phyloP scores from a whole-genome alignment of 495 filamentous ascomycete genomes.

The Letharia columbiana region DNA sequence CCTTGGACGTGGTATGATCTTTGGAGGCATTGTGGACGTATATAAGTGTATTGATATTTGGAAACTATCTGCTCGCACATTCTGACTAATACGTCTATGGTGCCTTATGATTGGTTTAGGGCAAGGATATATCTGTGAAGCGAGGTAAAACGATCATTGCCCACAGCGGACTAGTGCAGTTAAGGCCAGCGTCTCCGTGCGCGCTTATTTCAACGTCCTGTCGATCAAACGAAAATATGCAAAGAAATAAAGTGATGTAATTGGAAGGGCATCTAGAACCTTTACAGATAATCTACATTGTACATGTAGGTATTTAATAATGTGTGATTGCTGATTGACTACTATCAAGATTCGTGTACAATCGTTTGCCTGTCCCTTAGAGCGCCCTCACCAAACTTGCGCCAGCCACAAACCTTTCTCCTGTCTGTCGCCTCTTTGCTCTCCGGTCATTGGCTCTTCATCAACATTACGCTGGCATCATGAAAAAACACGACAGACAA shows the following conservation, averaged over 20 bases:
- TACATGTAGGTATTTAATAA: too few species aligned
- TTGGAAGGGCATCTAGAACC: neutral
- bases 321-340: neutral
- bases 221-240: neutral
- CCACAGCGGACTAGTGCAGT: neutral
- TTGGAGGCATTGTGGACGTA: slow-evolving; percentile 35
- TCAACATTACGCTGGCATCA: slow-evolving; percentile 12
- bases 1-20: slow-evolving; percentile 32
- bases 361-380: neutral
- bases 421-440: neutral
- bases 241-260: neutral
- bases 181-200: neutral
- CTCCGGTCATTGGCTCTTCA: slow-evolving; percentile 2
- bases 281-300: too few species aligned
- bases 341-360: slow-evolving; percentile 18
- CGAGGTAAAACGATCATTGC: slow-evolving; percentile 2
- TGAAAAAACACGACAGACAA: neutral
- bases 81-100: neutral
- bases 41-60: neutral
- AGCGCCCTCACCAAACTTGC: slow-evolving; percentile 2
- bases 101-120: neutral
- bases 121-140: neutral
- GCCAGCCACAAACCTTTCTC: neutral
- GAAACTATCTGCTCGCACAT: neutral
- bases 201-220: slow-evolving; percentile 16